Base-by-base conservation (phyloP, 371 early-diverging fungal genomes). In the Cokeromyces recurvatus region DNA sequence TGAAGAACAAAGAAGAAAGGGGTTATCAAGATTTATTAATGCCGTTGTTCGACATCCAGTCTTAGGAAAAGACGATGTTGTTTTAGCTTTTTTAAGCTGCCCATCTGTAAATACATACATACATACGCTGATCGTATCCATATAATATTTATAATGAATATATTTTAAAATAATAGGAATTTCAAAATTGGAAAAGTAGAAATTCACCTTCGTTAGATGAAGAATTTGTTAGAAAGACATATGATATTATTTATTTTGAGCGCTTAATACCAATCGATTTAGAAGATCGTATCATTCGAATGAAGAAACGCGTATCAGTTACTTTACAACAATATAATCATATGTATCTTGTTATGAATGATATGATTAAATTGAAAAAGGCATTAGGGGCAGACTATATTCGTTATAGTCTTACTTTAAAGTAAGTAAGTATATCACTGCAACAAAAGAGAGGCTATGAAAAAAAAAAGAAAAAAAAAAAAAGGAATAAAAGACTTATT, bases 31-130 rank as follows among this genome's bases (percentile, higher is more conserved):
- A 17, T 91, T 88, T 48, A 78, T 84, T 39, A 86, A 88, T 62
- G 78, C 83, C 3, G 49, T 90, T n/a, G 81, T 74, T 23, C 75
- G 86, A 32, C 92, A 91, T 57, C 92, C 92, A 2, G 68, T 78
- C 0, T 53, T 91, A 19, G 69, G 76, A n/a, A 70, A 74, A 46
- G 89, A 91, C 46, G 75, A 77, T 4, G 54, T 81, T 0, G 82
- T 87, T 1, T 46, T 65, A 19, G 77, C 74, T 0, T 89, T 87
- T 57, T 59, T 88, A 37, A 82, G 80, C 1, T 84, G 83, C 43
- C 79, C 85, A 21, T 74, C 78, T 45, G 45, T 85, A 75, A 55
- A 49, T 53, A n/a, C n/a, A n/a, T n/a, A n/a, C n/a, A n/a, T n/a
- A n/a, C n/a, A n/a, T n/a, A n/a, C n/a, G n/a, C 17, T 49, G 56